Evolutionary conservation across 2,329 filamentous ascomycete species (phyloP), one percentile per base, ranked within the genome.

Genomic region (Venturia oleaginea): DNA sequence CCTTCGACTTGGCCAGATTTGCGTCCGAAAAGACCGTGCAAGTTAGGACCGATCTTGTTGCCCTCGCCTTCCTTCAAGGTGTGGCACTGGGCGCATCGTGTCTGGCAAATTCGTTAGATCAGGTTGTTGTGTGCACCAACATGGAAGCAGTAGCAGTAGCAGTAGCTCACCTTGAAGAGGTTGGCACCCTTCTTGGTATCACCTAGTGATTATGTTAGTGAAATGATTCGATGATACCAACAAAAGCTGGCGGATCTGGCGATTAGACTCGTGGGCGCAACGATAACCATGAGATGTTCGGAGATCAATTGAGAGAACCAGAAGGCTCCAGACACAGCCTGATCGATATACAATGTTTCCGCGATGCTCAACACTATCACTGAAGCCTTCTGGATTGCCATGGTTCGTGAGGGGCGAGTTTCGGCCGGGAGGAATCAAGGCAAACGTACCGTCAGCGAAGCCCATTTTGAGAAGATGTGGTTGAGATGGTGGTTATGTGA

Each of bases 21-120:
- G 79, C 94, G 93, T 79, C 94, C 94, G 79, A 96, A 99, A 71
- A 99, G 91, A 77, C 94, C 94, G 88, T 95, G 87, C 73, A 99
- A 88, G 78, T 92, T 92, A 75, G 94, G 94, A 77, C 94, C 94
- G 80, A 96, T 91, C 88, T 97, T 97, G 91, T 97, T 96, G 81
- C 86, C 86, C 81, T 93, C 94, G 74, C 84, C 89, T 69, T 83
- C 84, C 81, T 95, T 92, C 78, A 96, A 83, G 80, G 91, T 97
- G 85, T 99, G 94, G 90, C 94, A 99, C 84, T 97, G 92, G 71
- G 91, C 90, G 84, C 94, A 99, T 79, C 94, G 89, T 72, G 92
- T 97, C 85, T 84, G 66, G 51, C 34, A 4, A 27, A 15, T 2
- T 22, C 64, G 69, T 76, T 68, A 76, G 70, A 34, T 55, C 3